Evolutionary conservation across 2,329 filamentous ascomycete genomes (phyloP), one percentile per base, ranked within the genome.

Genomic region (Phialophora expanda): DNA sequence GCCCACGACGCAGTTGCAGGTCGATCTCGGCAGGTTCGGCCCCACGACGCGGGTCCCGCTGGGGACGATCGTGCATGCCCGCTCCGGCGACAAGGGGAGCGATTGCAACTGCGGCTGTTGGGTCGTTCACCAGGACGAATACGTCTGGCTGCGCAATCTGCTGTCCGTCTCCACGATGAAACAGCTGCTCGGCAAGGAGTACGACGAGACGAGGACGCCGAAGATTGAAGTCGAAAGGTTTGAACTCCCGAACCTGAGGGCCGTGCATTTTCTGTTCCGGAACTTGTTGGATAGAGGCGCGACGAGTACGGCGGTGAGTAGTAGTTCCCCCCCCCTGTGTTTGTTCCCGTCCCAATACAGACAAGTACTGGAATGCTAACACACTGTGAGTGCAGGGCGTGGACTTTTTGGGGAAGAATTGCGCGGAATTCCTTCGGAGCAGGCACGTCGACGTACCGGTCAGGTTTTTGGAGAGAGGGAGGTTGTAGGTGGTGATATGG

Each of bases 221-320:
- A 69, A 68, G 65, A 68, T 73, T 60, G 73, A 75, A 24, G 76
- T 84, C 46, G 82, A 83, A 56, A 75, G 82, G 0, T 81, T 82
- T 32, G 82, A 84, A 73, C 73, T 84, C 26, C 77, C 81, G 5
- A 76, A 79, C 50, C 74, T 82, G 28, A 70, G 74, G 41, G 78
- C 72, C 0, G 78, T 79, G 46, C 78, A 79, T 71, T 78, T 79
- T 68, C 62, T 79, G 26, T 77, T 79, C 61, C 70, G 75, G n/a
- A 77, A 78, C 64, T 65, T 77, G 32, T 63, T 79, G 32, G 76
- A 78, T 62, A 72, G 77, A 4, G 78, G 78, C 2, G 76, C 77
- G 2, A 75, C 74, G 4, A 73, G 74, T 26, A 78, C 76, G 0
- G 73, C 72, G 24, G 76, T 72, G 0, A 44, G 38, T 24, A 24